Base-by-base conservation (phyloP, 2,329 filamentous ascomycete species). In the Ilyonectria destructans region DNA sequence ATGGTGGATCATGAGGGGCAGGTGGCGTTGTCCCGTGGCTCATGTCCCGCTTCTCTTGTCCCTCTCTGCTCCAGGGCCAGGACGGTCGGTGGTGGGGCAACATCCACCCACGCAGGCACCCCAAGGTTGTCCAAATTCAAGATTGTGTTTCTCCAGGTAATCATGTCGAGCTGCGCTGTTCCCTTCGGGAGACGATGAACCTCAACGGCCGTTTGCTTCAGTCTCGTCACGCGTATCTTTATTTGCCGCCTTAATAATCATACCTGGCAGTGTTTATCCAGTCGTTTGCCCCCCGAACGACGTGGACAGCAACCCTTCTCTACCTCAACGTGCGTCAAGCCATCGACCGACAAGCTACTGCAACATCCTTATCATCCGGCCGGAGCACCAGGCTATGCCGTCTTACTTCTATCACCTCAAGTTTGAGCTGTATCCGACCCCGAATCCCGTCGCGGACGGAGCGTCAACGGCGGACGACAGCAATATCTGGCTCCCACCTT, bases 381-480 rank as follows among this genome's bases (percentile, higher is more conserved):
- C 33, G 62, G 33, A 65, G 21, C 54, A 35, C 35, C 67, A 77
- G 78, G 83, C 77, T 82, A 90, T 90, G 88, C 86, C 87, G 82
- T 85, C 86, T 33, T 91, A 90, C 78, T 89, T 88, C 71, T 92
- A 91, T 74, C 89, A 92, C 73, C 77, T 92, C n/a, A 90, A 88
- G 73, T 86, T 92, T 74, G 90, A 92, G 81, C 84, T 92, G 48
- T 92, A 91, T 78, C 80, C 84, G 49, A 85, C 81, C 68, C 78
- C 84, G 54, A 79, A 82, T 58, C 83, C 84, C 4, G 26, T 71
- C 54, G 61, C 68, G 49, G 57, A 59, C 45, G 61, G 57, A 57
- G 57, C 63, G 15, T 58, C 54, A 19, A 65, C 64, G 29, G 67
- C 60, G 66, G 62, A 26, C 13, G 65, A 60, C 40, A 68, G 58